phyloP scores from a whole-genome alignment of 106 monocot species.

The Dendrobium nobile region DNA sequence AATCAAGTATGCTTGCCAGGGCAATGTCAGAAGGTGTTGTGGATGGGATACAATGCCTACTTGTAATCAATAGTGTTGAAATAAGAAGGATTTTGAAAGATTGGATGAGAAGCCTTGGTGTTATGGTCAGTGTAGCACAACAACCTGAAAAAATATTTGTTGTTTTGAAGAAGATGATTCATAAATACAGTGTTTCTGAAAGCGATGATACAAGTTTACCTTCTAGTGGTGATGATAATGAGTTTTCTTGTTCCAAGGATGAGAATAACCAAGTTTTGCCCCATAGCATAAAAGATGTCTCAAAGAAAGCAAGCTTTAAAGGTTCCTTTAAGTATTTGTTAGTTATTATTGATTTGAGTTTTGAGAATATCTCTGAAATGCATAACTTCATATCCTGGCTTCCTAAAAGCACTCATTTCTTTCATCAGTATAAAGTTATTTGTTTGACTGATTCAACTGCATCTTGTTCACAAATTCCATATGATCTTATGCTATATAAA shows the following conservation, averaged over 20 bases:
- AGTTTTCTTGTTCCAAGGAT: conserved; percentile 6
- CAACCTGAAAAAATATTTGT: conserved; percentile 24
- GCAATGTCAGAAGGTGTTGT: conserved; percentile 12
- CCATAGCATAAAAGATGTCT: conserved; percentile 2
- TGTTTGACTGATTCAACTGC: conserved; percentile 45
- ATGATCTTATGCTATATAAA: conserved; percentile 48
- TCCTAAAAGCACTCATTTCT: neutral
- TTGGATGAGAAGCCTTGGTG: conserved; percentile 64
- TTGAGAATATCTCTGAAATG: conserved; percentile 22
- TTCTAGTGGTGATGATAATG: conserved; percentile 8
- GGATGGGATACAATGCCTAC: conserved; percentile 18
- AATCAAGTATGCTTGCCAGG: neutral
- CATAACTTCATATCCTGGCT: conserved; percentile 22
- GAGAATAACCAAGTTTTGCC: conserved; percentile 16
- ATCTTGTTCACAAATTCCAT: conserved; percentile 13
- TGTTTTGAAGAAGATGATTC: conserved; percentile 31
- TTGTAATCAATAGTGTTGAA: conserved; percentile 46
- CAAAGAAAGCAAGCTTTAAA: conserved; percentile 14
- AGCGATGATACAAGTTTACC: conserved; percentile 13
- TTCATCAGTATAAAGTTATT: conserved; percentile 37
- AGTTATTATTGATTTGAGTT: conserved; percentile 45
- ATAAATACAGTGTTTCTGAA: neutral
- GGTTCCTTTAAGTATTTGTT: conserved; percentile 15
- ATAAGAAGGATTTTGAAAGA: conserved; percentile 38
- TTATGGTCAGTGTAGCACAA: conserved; percentile 34